Evolutionary conservation across 108 stramenopile species (phyloP), one percentile per base, ranked within the genome.

Genomic region (Skeletonema potamos): DNA sequence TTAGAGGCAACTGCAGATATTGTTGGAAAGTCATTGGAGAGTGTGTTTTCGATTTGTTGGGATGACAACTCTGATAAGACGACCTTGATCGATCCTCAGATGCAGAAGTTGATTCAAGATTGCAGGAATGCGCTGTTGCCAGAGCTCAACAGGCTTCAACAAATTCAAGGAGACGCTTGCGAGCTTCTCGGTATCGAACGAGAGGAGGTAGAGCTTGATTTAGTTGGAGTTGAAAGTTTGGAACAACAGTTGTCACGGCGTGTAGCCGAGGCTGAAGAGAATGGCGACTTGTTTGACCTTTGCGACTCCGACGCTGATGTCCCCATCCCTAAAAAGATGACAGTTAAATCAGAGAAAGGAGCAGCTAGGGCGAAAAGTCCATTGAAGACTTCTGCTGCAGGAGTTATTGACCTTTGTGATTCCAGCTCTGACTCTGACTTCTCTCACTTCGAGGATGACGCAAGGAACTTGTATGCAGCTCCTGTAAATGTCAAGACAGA

Each of bases 31-130:
- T 37, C 64, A 2, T 37, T 73, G 18, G 65, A 61, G 13, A 76
- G 54, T 59, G 79, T 84, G 0, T 84, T 71, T 60, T 73, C 76
- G 9, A 81, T 84, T 34, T 77, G 64, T 11, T 84, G 78, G 78
- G 82, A 80, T 29, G 64, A 66, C n/a, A 62, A 75, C 27, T 34
- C 68, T 29, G 70, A 65, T 13, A 66, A 66, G 22, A 17, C 70
- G 12, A 27, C 30, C 24, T 36, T 67, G 57, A 34, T 74, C 2
- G 78, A 83, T 58, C 78, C 78, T 33, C 69, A 54, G 12, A 51
- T 70, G 62, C 54, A 66, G 32, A 48, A 70, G 34, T 72, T 51
- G 57, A 70, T 80, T 34, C 58, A 60, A 20, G 67, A 75, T 1
- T 75, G 68, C 55, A 71, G 83, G 17, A 75, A 73, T 68, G 65